These are phyloP conservation scores for Boletus rubroflammeus DNA, from an alignment of 768 basidiomycete species.

Conservation along the genomic window DNA sequence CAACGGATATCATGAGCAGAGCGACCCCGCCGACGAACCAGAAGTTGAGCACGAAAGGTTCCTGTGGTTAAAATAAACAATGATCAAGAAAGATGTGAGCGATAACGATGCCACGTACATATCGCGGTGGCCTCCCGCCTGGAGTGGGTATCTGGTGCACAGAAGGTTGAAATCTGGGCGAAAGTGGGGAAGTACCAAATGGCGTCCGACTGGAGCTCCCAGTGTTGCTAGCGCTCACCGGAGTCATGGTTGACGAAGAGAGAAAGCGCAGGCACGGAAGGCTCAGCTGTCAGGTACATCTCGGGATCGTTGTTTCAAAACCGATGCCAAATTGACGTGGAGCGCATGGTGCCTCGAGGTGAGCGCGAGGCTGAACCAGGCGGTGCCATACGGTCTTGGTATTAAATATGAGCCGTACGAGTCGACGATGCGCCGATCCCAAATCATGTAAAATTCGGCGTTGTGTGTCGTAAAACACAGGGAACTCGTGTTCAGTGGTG, in stretches of 20 bases:
- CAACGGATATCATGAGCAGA: conserved; percentile 38
- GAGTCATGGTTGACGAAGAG: conserved; percentile 2
- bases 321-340: not conserved
- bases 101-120: conserved; percentile 32
- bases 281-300: not conserved
- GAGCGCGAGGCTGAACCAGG: not conserved
- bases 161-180: conserved; percentile 41
- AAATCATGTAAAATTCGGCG: not conserved
- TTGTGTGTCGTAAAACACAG: conserved; percentile 1
- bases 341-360: conserved; percentile 5
- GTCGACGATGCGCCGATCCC: too few relatives aligned
- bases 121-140: conserved; percentile 38
- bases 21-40: conserved; percentile 40
- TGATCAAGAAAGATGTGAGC: not conserved
- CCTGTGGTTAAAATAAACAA: conserved; percentile 12
- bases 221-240: conserved; percentile 1
- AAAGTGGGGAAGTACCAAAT: conserved; percentile 13
- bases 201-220: not conserved
- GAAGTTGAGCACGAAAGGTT: conserved; percentile 33
- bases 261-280: not conserved
- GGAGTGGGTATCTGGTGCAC: conserved; percentile 50
- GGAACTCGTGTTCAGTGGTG: conserved; percentile 7
- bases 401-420: not conserved
- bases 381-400: not conserved
- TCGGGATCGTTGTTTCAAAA: not conserved